phyloP scores from a whole-genome alignment of 495 filamentous ascomycete species.

The Astrothelium subdiscretum region DNA sequence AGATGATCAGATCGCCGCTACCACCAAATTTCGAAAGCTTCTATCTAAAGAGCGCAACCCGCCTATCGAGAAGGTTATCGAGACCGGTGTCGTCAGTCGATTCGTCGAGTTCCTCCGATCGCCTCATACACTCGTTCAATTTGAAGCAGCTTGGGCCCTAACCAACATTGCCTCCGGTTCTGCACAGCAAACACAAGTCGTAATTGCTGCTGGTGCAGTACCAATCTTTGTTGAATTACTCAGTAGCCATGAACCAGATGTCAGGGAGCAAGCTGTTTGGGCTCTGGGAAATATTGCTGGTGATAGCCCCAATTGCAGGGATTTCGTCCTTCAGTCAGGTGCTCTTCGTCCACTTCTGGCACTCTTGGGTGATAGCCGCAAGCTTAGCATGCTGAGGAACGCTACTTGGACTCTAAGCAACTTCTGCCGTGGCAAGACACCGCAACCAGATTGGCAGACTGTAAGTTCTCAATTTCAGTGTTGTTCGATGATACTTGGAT shows the following conservation, averaged over 20 bases:
- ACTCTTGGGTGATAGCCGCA: slow-evolving; percentile 91
- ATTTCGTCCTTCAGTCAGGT: slow-evolving; percentile 83
- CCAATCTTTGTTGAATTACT: slow-evolving; percentile 97
- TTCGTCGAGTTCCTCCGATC: slow-evolving; percentile 98
- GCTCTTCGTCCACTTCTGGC: slow-evolving; percentile 80
- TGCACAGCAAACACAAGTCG: slow-evolving; percentile 93
- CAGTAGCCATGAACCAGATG: slow-evolving; percentile 91
- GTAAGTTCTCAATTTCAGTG: slow-evolving; percentile 54
- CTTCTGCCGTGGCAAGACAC: slow-evolving; percentile 99
- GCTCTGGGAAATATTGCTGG: slow-evolving; percentile 98
- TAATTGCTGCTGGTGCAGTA: slow-evolving; percentile 96
- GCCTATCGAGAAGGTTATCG: slow-evolving; percentile 97
- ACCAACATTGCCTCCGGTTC: slow-evolving; percentile 99
- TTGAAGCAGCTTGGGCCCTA: slow-evolving; percentile 97
- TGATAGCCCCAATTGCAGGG: slow-evolving; percentile 92
- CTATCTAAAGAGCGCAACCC: slow-evolving; percentile 98
- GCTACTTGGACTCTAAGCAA: slow-evolving; percentile 99
- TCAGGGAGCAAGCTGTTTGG: slow-evolving; percentile 98
- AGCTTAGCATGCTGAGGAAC: slow-evolving; percentile 98
- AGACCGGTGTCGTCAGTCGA: slow-evolving; percentile 92
- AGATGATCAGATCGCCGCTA: slow-evolving; percentile 95
- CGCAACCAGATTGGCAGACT: slow-evolving; percentile 95
- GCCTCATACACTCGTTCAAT: slow-evolving; percentile 96
- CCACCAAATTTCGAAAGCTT: slow-evolving; percentile 96
- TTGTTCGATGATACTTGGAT: slow-evolving; percentile 1